Percentiles rank a stretch among this genome's conserved stretches.
phyloP scores from a whole-genome alignment of 2,329 filamentous ascomycete genomes.

The Colletotrichum sp. region DNA sequence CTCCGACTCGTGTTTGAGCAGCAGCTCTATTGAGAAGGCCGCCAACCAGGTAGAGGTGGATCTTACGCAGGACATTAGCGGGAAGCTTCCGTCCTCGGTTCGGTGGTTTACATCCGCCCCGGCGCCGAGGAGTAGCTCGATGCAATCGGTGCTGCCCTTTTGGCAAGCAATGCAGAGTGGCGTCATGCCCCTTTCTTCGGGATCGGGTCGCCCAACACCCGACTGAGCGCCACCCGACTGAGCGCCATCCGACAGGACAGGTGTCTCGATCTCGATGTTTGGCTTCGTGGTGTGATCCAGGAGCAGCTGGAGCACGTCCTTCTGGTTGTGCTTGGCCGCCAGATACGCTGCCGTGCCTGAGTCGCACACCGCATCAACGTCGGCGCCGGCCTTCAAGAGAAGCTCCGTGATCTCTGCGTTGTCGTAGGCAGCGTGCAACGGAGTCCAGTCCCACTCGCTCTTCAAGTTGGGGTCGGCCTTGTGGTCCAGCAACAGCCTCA shows the following conservation, averaged over 20 bases:
- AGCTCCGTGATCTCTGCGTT: background rate
- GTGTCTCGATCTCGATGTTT: background rate
- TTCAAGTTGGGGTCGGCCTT: background rate
- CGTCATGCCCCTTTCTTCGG: background rate
- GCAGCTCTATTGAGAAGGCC: too few species aligned
- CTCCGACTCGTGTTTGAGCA: too few species aligned
- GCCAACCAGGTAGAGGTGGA: too few species aligned
- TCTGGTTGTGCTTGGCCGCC: background rate
- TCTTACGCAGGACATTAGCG: background rate
- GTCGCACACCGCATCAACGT: background rate
- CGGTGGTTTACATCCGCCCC: slow-evolving; percentile 21
- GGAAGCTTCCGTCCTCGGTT: background rate
- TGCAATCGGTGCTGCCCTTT: background rate
- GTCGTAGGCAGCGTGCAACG: background rate
- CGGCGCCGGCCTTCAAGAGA: background rate
- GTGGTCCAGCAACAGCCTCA: background rate
- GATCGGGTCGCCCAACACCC: too few species aligned
- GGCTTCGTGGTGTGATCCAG: slow-evolving; percentile 1
- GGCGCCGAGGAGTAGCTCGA: slow-evolving; percentile 16
- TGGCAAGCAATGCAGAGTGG: slow-evolving; percentile 14
- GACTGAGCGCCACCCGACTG: too few species aligned
- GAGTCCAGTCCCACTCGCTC: background rate
- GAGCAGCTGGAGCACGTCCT: slow-evolving; percentile 8
- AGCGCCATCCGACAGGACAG: too few species aligned
- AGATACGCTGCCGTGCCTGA: slow-evolving; percentile 2